Conservation (phyloP, 805 yeast genomes). For the Saccharomycopsis oosterbeekiorum region DNA sequence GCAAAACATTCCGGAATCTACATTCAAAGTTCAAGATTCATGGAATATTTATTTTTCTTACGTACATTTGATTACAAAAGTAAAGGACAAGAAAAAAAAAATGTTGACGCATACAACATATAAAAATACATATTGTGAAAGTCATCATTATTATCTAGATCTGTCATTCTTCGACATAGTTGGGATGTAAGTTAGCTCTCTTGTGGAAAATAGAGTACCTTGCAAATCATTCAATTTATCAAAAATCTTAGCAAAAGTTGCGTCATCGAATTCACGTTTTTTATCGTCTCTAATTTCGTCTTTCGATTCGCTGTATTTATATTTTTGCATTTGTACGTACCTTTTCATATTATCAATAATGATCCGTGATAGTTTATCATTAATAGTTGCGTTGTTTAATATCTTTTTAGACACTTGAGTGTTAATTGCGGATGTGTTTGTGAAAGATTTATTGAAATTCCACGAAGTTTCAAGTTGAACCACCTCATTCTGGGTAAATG, state of each 20-base stretch:
- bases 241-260: neutral
- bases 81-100: too few relatives aligned
- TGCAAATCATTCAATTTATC: neutral
- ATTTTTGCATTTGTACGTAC: neutral
- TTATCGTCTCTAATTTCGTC: neutral
- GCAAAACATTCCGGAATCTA: neutral
- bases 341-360: neutral
- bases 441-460: neutral
- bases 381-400: neutral
- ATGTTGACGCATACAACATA: neutral
- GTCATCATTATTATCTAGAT: neutral
- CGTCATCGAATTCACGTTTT: neutral
- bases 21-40: neutral
- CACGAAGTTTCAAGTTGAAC: slow-evolving; percentile 9
- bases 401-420: neutral
- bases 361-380: neutral
- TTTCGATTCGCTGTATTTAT: neutral
- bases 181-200: neutral
- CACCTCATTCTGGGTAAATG: slow-evolving; percentile 9
- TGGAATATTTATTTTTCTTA: neutral
- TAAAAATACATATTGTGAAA: neutral
- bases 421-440: neutral
- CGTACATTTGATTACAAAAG: neutral
- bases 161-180: neutral
- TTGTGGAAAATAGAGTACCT: neutral